These are phyloP conservation scores for Thymus quinquecostatus DNA, from an alignment of 257 asterid species.

Conservation along the genomic window DNA sequence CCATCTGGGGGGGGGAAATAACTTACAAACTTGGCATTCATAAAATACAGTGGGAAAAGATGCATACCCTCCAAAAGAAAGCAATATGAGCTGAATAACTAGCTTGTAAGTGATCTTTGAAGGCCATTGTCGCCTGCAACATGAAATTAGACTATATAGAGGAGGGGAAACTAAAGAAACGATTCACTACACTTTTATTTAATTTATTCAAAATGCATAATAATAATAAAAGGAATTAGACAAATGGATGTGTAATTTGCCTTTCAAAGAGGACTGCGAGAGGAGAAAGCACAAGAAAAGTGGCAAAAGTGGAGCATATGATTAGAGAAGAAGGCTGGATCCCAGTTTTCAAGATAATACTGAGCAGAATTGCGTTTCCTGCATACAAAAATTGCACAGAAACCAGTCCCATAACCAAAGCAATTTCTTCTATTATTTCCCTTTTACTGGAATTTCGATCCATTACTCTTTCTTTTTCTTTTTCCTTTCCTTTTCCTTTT, in stretches of 20 bases:
- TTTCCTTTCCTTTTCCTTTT: background rate
- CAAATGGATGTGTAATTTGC: constrained; percentile 25
- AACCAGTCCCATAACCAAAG: constrained; percentile 60
- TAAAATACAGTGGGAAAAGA: background rate
- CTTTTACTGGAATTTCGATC: constrained; percentile 27
- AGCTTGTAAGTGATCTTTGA: constrained; percentile 53
- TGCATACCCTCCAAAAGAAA: constrained; percentile 85
- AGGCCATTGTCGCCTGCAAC: constrained; percentile 83
- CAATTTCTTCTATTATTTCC: constrained; percentile 53
- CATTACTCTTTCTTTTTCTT: constrained; percentile 27
- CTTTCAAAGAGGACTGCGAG: constrained; percentile 68
- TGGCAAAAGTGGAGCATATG: constrained; percentile 69
- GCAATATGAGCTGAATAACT: constrained; percentile 53
- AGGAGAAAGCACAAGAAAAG: constrained; percentile 72
- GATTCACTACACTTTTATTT: no score
- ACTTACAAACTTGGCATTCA: no score
- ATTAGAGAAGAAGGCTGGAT: constrained; percentile 67
- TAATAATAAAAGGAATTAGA: no score
- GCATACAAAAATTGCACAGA: constrained; percentile 77
- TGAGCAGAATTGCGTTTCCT: constrained; percentile 66
- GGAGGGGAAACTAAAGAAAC: no score
- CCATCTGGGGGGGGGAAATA: no score
- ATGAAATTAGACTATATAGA: background rate
- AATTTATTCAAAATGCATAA: no score
- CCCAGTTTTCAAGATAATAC: constrained; percentile 72